A percentile compares a stretch with the other conserved stretches of the same genome.
phyloP scores from a whole-genome alignment of 176 grass and related monocot genomes.

The Poa annua region DNA sequence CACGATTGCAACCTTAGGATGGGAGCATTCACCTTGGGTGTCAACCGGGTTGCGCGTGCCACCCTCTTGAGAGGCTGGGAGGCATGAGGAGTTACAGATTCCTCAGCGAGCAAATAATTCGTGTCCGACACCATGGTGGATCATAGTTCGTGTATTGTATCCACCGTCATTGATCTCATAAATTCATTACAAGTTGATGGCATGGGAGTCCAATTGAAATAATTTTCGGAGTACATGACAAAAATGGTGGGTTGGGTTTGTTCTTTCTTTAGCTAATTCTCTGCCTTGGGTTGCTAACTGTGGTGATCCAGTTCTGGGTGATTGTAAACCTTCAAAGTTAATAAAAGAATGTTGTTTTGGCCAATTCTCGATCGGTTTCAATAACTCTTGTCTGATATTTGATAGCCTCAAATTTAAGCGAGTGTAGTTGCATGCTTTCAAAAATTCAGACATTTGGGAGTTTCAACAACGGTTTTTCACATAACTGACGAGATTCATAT shows the following conservation, averaged over 20 bases:
- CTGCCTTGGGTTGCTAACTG: neutral
- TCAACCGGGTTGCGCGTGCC: conserved; percentile 90
- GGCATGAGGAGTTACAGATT: conserved; percentile 45
- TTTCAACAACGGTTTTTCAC: neutral
- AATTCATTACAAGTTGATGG: conserved; percentile 28
- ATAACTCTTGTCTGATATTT: neutral
- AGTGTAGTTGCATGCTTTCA: neutral
- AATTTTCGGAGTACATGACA: conserved; percentile 27
- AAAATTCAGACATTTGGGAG: neutral
- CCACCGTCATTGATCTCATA: conserved; percentile 22
- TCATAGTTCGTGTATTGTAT: conserved; percentile 17
- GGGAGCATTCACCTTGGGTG: conserved; percentile 92
- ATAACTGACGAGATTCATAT: neutral
- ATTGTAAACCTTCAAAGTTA: conserved; percentile 13
- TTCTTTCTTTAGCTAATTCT: conserved; percentile 2
- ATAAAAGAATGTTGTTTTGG: neutral
- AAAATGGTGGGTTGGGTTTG: conserved; percentile 24
- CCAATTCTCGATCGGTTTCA: neutral
- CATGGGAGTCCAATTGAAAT: conserved; percentile 29
- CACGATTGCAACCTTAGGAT: conserved; percentile 90
- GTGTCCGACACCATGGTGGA: conserved; percentile 27
- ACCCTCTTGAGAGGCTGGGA: conserved; percentile 96
- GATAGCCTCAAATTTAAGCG: neutral
- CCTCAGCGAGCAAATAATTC: conserved; percentile 12
- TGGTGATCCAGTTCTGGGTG: conserved; percentile 2